Evolutionary conservation across 2,329 filamentous ascomycete genomes (phyloP).

Genomic region (Botrytis pseudocinerea): DNA sequence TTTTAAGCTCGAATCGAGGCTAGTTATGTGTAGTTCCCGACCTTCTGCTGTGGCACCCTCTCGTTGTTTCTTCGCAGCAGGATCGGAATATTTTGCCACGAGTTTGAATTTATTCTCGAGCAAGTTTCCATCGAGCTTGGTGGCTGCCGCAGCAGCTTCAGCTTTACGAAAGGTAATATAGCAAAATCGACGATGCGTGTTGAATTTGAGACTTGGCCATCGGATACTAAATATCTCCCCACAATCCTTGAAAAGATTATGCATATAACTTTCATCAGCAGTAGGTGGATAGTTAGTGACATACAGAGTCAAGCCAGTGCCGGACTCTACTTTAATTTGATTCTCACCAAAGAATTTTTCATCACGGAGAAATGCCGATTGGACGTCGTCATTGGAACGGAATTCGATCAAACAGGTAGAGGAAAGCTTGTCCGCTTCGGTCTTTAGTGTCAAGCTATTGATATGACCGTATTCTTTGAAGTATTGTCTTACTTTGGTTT

Average conservation of each 20-base stretch:
- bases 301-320: constrained; percentile 78
- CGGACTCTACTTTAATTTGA: constrained; percentile 72
- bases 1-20: constrained; percentile 60
- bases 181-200: constrained; percentile 88
- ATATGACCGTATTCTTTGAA: constrained; percentile 89
- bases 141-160: constrained; percentile 69
- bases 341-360: constrained; percentile 75
- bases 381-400: constrained; percentile 73
- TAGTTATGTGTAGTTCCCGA: constrained; percentile 78
- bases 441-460: constrained; percentile 70
- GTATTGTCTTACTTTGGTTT: constrained; percentile 79
- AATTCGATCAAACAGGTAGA: constrained; percentile 83
- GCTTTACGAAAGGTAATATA: constrained; percentile 84
- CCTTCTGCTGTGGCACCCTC: constrained; percentile 82
- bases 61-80: constrained; percentile 72
- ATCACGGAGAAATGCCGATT: constrained; percentile 77
- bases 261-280: constrained; percentile 70
- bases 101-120: constrained; percentile 70
- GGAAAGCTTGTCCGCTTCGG: constrained; percentile 59
- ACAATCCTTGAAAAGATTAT: constrained; percentile 67
- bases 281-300: constrained; percentile 85
- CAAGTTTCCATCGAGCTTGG: constrained; percentile 68
- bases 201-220: constrained; percentile 88
- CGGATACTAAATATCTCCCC: constrained; percentile 84
- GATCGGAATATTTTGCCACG: constrained; percentile 81